Evolutionary conservation across 1,284 basidiomycete species (phyloP).

Genomic region (Ustilago sp.): DNA sequence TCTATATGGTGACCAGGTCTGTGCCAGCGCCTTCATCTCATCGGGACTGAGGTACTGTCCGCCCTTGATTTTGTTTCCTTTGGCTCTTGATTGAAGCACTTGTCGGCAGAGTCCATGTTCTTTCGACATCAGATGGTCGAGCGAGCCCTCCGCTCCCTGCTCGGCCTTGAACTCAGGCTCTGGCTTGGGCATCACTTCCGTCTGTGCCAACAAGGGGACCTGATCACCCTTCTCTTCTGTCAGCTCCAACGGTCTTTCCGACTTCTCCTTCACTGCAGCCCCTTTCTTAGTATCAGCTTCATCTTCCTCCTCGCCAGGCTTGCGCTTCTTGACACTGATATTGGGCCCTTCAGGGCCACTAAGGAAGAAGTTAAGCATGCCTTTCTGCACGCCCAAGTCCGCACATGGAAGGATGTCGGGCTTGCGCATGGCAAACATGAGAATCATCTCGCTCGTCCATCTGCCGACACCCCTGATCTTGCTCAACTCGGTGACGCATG

Average conservation of each 20-base stretch:
- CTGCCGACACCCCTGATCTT: slow-evolving; percentile 66
- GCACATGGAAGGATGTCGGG: slow-evolving; percentile 64
- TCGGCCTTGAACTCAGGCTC: slow-evolving; percentile 20
- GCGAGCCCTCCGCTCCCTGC: slow-evolving; percentile 1
- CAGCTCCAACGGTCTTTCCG: slow-evolving; percentile 23
- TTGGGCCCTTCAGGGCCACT: slow-evolving; percentile 50
- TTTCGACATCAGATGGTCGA: slow-evolving; percentile 33
- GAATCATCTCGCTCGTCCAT: slow-evolving; percentile 68
- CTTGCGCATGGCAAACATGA: slow-evolving; percentile 67
- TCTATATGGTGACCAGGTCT: slow-evolving; percentile 62
- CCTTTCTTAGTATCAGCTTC: slow-evolving; percentile 13
- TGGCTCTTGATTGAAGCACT: slow-evolving; percentile 48
- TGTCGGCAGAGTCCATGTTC: slow-evolving; percentile 39
- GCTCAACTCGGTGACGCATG: slow-evolving; percentile 58
- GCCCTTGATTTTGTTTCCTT: slow-evolving; percentile 66
- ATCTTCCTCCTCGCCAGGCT: slow-evolving; percentile 43
- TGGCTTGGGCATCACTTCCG: slow-evolving; percentile 40
- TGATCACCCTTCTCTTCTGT: slow-evolving; percentile 32
- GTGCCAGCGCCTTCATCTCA: slow-evolving; percentile 64
- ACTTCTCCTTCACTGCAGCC: slow-evolving; percentile 5
- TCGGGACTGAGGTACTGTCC: slow-evolving; percentile 62
- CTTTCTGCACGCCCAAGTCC: slow-evolving; percentile 67
- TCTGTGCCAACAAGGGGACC: slow-evolving; percentile 30
- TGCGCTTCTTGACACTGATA: slow-evolving; percentile 56
- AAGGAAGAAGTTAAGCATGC: slow-evolving; percentile 62